These are phyloP conservation scores for Pyrenophora seminiperda DNA, from an alignment of 2,329 filamentous ascomycete genomes.

Conservation along the genomic window DNA sequence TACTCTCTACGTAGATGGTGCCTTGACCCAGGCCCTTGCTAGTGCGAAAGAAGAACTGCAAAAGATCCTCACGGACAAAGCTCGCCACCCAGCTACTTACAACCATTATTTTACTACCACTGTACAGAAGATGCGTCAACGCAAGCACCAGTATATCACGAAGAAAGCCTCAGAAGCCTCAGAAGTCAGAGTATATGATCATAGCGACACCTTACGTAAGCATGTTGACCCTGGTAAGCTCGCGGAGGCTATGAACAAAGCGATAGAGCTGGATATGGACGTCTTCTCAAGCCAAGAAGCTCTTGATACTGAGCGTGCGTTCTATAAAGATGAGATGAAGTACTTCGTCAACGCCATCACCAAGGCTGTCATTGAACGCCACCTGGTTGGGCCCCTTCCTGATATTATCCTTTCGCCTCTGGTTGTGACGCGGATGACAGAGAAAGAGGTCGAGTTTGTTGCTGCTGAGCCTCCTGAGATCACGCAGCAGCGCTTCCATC, in stretches of 20 bases:
- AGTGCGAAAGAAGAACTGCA: slow-evolving; percentile 47
- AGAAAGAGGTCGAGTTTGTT: slow-evolving; percentile 42
- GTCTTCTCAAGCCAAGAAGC: slow-evolving; percentile 43
- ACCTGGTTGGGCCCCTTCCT: slow-evolving; percentile 41
- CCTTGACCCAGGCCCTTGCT: slow-evolving; percentile 47
- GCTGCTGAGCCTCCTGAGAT: slow-evolving; percentile 43
- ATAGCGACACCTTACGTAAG: too few relatives aligned
- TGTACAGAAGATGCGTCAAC: slow-evolving; percentile 29
- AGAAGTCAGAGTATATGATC: too few relatives aligned
- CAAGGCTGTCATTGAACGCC: slow-evolving; percentile 49
- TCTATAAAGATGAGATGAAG: slow-evolving; percentile 48
- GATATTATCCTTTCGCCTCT: slow-evolving; percentile 39
- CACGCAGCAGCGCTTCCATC: slow-evolving; percentile 28
- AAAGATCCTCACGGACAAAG: slow-evolving; percentile 56
- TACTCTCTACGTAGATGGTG: slow-evolving; percentile 49
- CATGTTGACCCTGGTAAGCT: too few relatives aligned
- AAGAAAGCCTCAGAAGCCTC: background rate
- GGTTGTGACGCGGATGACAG: slow-evolving; percentile 37
- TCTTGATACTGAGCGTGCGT: slow-evolving; percentile 43
- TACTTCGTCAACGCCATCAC: slow-evolving; percentile 45
- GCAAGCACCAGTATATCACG: slow-evolving; percentile 6
- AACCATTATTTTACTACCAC: slow-evolving; percentile 51
- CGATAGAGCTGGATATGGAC: slow-evolving; percentile 40
- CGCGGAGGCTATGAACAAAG: slow-evolving; percentile 9
- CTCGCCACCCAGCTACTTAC: slow-evolving; percentile 60